These are phyloP conservation scores for Dioscorea zingiberensis DNA, from an alignment of 106 monocot genomes.

Conservation along the genomic window DNA sequence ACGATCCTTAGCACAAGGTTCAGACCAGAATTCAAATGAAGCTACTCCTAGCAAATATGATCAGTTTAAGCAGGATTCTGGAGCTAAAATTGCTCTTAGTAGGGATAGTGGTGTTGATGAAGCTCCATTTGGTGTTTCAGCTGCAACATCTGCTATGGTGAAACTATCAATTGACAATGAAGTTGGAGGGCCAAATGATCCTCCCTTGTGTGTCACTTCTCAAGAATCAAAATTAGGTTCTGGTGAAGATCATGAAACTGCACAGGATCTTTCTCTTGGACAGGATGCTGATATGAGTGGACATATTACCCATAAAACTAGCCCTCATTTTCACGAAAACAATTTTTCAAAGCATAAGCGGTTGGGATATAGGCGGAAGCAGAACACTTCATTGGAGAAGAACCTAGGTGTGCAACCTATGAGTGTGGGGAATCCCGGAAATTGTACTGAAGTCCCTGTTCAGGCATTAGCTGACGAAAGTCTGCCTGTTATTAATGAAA, in stretches of 20 bases:
- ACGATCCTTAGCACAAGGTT: slow-evolving; percentile 17
- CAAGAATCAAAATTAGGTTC: not conserved
- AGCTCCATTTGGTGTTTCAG: not conserved
- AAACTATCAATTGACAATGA: not conserved
- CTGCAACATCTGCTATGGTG: too few relatives aligned
- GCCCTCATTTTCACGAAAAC: slow-evolving; percentile 15
- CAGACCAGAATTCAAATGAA: not conserved
- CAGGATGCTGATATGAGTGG: not conserved
- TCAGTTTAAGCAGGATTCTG: not conserved
- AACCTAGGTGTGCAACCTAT: slow-evolving; percentile 19
- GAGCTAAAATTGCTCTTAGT: not conserved
- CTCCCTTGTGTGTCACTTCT: not conserved
- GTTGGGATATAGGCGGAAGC: slow-evolving; percentile 35
- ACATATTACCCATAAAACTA: slow-evolving; percentile 4
- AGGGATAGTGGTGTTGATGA: not conserved
- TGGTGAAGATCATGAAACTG: not conserved
- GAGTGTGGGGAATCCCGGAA: slow-evolving; percentile 5
- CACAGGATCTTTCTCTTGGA: not conserved
- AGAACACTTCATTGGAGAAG: slow-evolving; percentile 21
- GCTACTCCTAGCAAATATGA: not conserved
- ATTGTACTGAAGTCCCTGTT: not conserved
- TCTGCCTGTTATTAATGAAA: slow-evolving; percentile 10
- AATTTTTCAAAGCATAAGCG: slow-evolving; percentile 43
- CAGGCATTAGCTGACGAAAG: slow-evolving; percentile 2
- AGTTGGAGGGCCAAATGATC: not conserved